Base-by-base conservation (phyloP, 2,329 filamentous ascomycete genomes). In the Clonostachys rhizophaga region DNA sequence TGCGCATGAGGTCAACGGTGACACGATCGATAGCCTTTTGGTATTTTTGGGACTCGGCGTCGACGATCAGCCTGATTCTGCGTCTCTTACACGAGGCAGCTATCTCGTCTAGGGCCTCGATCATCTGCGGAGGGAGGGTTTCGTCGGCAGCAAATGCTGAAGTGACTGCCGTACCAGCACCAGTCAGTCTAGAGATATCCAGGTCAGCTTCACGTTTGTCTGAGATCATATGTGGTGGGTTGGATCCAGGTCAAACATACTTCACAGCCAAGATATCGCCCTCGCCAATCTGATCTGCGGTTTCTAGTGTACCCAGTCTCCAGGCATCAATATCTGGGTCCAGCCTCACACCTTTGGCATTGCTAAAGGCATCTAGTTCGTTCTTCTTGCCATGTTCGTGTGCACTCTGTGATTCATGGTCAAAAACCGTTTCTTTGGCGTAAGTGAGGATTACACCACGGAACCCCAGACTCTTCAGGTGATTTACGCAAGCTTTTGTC, bases 381-480 rank as follows among this genome's bases (percentile, higher is more conserved):
- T 65, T 59, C 0, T 68, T 68, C 13, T 54, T 49, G 5, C 53
- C 58, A 2, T 50, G 50, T 3, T 56, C 52, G 17, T 50, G 54
- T 41, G 50, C 40, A 36, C 49, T 47, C 14, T 61, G 55, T 5
- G 59, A 61, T 7, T 59, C 60, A 34, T 67, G 58, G 43, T 74
- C 68, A 34, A 71, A 69, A 0, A 71, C 60, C 6, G 66, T 69
- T 46, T 69, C 66, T 10, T 61, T 62, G 3, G 77, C 77, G 50
- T 77, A 81, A 45, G 79, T 79, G 12, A 81, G 66, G 10, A 81
- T 78, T n/a, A 79, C 71, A 5, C 77, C 78, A 13, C 68, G 64
- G 55, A 79, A 81, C 0, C 78, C 78, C 43, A 79, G 64, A 8
- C 65, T 57, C 43, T 72, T 67, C 24, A 78, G 54, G n/a, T 68